Conservation (phyloP, 352 stramenopile species). For the Pythium phragmitis region DNA sequence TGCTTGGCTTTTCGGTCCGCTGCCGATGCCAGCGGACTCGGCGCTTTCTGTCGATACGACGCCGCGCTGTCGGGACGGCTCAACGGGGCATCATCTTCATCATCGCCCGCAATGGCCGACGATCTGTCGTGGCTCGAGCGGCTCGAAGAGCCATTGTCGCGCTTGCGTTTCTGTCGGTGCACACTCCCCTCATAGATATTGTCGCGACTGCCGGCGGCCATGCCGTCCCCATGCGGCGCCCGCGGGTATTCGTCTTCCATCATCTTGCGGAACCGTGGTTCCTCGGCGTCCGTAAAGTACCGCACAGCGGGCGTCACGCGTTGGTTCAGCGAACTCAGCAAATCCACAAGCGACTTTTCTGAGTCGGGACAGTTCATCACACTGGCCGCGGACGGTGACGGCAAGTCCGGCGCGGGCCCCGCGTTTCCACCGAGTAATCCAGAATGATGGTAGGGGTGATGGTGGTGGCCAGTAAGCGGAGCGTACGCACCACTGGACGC, state of each 20-base stretch:
- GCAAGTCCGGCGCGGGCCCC: constrained; percentile 10
- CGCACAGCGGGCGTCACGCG: constrained; percentile 28
- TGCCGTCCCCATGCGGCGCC: not conserved
- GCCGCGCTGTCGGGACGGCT: not conserved
- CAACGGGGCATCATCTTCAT: not conserved
- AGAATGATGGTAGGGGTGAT: not conserved
- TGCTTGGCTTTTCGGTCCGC: constrained; percentile 15
- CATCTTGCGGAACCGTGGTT: constrained; percentile 9
- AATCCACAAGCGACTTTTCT: constrained; percentile 61
- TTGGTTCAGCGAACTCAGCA: constrained; percentile 65
- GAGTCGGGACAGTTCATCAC: constrained; percentile 69
- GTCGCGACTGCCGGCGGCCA: not conserved
- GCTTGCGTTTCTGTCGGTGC: constrained; percentile 33
- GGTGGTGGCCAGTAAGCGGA: not conserved
- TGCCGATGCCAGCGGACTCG: constrained; percentile 4
- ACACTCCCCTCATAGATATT: not conserved
- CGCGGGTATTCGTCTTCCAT: constrained; percentile 1
- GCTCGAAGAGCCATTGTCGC: constrained; percentile 2
- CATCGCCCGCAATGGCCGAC: not conserved
- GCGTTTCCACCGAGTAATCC: not conserved
- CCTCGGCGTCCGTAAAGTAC: constrained; percentile 22
- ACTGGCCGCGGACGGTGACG: constrained; percentile 52
- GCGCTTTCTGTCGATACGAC: constrained; percentile 24
- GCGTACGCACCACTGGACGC: not conserved
- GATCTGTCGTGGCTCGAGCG: not conserved